These are phyloP conservation scores for Phyllachora maydis DNA, from an alignment of 2,329 filamentous ascomycete species.

Conservation along the genomic window DNA sequence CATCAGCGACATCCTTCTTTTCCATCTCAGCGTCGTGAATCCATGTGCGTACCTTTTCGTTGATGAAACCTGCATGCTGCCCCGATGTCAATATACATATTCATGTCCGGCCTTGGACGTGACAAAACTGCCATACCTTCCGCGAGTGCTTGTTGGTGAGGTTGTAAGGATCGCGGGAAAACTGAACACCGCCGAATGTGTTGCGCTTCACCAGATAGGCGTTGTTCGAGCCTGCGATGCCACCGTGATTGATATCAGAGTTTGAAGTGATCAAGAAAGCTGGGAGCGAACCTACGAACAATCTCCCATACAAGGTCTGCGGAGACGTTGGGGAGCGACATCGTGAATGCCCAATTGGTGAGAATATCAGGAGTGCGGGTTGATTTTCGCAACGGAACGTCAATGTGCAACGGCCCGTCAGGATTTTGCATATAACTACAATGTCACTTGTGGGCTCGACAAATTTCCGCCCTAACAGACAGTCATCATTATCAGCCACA, in stretches of 20 bases:
- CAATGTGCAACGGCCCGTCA: too few species aligned
- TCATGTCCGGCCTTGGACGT: too few species aligned
- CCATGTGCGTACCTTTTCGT: conserved; percentile 54
- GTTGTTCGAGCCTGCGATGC: conserved; percentile 61
- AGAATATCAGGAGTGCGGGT: too few species aligned
- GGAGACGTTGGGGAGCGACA: conserved; percentile 56
- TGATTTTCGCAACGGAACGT: too few species aligned
- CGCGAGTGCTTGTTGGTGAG: conserved; percentile 76
- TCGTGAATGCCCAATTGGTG: too few species aligned
- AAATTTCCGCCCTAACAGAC: too few species aligned
- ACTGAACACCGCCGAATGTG: conserved; percentile 43
- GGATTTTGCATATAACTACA: too few species aligned
- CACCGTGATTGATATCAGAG: too few species aligned
- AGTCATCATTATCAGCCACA: too few species aligned
- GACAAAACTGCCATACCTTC: conserved; percentile 58
- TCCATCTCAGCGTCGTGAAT: conserved; percentile 2
- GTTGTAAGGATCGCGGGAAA: conserved; percentile 92
- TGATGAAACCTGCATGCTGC: conserved; percentile 81
- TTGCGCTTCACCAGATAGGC: conserved; percentile 84
- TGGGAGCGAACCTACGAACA: conserved; percentile 52
- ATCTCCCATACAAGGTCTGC: conserved; percentile 88
- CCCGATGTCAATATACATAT: too few species aligned
- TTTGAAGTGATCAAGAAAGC: too few species aligned
- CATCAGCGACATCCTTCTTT: conserved; percentile 10
- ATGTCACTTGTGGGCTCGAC: too few species aligned